Evolutionary conservation across 140 eudicot genomes (phyloP).

Genomic region (Stevia rebaudiana): DNA sequence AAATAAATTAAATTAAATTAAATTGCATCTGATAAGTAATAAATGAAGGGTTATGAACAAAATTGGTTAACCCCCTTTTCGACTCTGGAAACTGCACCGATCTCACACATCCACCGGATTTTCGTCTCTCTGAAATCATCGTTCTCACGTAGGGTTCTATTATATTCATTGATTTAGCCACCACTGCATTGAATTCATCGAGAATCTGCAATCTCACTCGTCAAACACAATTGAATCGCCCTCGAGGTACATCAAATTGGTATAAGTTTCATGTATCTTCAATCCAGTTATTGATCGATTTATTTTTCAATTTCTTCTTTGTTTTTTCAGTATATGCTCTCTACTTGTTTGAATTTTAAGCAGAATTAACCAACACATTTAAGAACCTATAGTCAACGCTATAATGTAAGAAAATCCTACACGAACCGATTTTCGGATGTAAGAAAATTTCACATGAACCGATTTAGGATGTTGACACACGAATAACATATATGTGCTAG

Average conservation of each 20-base stretch:
- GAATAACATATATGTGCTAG: not conserved
- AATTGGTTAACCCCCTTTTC: conserved; percentile 19
- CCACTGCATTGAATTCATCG: not conserved
- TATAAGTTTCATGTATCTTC: not conserved
- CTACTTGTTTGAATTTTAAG: conserved; percentile 17
- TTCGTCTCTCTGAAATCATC: conserved; percentile 2
- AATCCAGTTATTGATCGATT: conserved; percentile 9
- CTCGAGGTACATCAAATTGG: conserved; percentile 18
- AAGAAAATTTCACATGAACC: not conserved
- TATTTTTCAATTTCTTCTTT: not conserved
- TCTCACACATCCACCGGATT: conserved; percentile 2
- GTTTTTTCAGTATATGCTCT: not conserved
- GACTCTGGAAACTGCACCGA: conserved; percentile 18
- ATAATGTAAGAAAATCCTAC: not conserved
- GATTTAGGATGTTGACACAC: conserved; percentile 3
- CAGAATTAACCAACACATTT: not conserved
- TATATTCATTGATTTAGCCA: not conserved
- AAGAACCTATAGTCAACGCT: conserved; percentile 24
- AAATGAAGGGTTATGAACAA: conserved; percentile 22
- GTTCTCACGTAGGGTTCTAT: conserved; percentile 19
- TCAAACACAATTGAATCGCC: conserved; percentile 19
- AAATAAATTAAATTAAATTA: conserved; percentile 14
- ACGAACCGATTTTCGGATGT: conserved; percentile 2
- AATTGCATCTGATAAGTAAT: conserved; percentile 13
- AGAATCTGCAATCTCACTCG: conserved; percentile 15